Conservation (phyloP, 2,329 filamentous ascomycete genomes). For the Ophiocordyceps polyrhachis-furcata region DNA sequence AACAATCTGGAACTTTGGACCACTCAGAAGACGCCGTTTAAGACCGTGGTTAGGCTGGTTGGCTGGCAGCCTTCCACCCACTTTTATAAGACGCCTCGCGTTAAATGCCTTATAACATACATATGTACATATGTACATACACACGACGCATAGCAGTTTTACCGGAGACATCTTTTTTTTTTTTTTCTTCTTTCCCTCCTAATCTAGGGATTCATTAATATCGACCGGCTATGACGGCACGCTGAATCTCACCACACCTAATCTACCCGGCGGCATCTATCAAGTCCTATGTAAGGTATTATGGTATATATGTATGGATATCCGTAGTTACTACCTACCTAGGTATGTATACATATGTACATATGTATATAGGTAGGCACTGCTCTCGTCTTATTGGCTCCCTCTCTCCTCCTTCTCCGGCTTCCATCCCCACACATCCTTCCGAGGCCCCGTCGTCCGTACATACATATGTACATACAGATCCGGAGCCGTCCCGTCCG, state of each 20-base stretch:
- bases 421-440: background rate
- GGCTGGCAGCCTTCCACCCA: slow-evolving; percentile 3
- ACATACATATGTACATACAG: too few species aligned
- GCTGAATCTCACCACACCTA: background rate
- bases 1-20: background rate
- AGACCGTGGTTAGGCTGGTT: slow-evolving; percentile 5
- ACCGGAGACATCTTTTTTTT: too few species aligned
- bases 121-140: too few species aligned
- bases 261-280: background rate
- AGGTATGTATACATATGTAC: too few species aligned
- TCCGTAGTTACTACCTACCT: too few species aligned
- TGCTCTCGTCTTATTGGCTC: background rate
- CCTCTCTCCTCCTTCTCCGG: background rate
- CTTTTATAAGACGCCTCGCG: background rate
- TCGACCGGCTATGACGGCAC: background rate
- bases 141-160: too few species aligned
- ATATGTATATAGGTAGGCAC: background rate
- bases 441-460: background rate
- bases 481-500: background rate
- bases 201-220: background rate
- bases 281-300: background rate
- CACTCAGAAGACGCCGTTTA: slow-evolving; percentile 5
- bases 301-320: too few species aligned
- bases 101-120: too few species aligned
- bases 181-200: background rate